These are phyloP conservation scores for Angomonas ambiguus DNA, from an alignment of 208 protist species.

Conservation along the genomic window DNA sequence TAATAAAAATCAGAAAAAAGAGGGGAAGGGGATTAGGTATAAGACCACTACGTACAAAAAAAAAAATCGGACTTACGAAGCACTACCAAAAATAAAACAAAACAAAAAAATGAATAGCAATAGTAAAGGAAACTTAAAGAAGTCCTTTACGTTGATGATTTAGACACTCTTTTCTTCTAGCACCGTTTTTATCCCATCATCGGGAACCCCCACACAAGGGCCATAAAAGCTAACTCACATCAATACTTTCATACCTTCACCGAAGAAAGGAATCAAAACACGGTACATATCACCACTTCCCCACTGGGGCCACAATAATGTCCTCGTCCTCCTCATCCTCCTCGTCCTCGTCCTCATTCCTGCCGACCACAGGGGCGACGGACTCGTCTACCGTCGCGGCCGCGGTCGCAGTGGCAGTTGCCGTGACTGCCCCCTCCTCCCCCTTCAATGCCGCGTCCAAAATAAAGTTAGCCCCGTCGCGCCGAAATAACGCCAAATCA, in stretches of 20 bases:
- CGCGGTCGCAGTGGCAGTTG: neutral
- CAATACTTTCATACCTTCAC: neutral
- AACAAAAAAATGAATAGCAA: neutral
- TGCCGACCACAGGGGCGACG: slow-evolving; percentile 26
- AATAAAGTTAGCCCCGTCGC: neutral
- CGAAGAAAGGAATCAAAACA: neutral
- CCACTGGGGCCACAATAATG: slow-evolving; percentile 23
- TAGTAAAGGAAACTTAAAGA: too few relatives aligned
- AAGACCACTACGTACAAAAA: neutral
- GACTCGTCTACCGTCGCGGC: neutral
- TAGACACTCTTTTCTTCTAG: too few relatives aligned
- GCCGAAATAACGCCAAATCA: slow-evolving; percentile 63
- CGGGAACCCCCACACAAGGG: neutral
- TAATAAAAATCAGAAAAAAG: slow-evolving; percentile 3
- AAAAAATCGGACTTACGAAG: neutral
- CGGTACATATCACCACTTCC: neutral
- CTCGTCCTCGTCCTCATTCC: slow-evolving; percentile 22
- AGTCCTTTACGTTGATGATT: too few relatives aligned
- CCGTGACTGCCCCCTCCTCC: neutral
- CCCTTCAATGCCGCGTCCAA: slow-evolving; percentile 3
- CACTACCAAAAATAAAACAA: neutral
- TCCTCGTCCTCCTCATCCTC: slow-evolving; percentile 33
- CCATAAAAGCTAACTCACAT: neutral
- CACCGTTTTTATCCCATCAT: too few relatives aligned
- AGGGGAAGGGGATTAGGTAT: neutral